Evolutionary conservation across 495 filamentous ascomycete genomes (phyloP).

Genomic region (Pseudotulostoma volvatum): DNA sequence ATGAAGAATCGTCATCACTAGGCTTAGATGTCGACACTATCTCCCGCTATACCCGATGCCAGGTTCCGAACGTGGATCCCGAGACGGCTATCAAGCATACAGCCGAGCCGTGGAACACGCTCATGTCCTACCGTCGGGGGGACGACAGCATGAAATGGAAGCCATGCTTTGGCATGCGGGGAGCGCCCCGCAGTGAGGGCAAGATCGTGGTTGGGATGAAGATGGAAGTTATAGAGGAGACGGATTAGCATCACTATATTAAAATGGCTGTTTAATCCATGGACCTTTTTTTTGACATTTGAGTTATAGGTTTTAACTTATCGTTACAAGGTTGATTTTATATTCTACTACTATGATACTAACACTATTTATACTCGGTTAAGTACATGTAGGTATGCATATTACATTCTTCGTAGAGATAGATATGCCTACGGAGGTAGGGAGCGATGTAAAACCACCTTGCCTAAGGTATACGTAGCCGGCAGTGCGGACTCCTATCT

Average conservation of each 20-base stretch:
- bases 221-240: conserved; percentile 40
- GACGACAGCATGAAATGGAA: conserved; percentile 55
- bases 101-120: conserved; percentile 58
- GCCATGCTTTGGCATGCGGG: conserved; percentile 77
- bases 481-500: no score
- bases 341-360: no score
- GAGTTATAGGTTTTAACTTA: no score
- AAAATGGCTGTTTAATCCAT: neutral
- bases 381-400: conserved; percentile 2
- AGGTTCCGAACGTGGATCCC: conserved; percentile 72
- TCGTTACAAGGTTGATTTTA: no score
- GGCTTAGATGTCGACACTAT: conserved; percentile 40
- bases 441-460: no score
- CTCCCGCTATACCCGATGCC: conserved; percentile 61
- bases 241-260: conserved; percentile 31
- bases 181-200: conserved; percentile 42
- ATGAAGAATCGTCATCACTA: neutral
- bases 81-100: conserved; percentile 51
- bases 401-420: no score
- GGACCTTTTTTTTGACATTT: neutral
- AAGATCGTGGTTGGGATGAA: conserved; percentile 34
- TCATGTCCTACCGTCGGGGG: conserved; percentile 53
- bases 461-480: no score
- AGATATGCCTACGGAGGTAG: no score
- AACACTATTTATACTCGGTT: no score